Percentiles rank a stretch among this genome's conserved stretches.
Evolutionary conservation across 73 alveolate species (phyloP).

Genomic region (Tetrahymena elliotti): DNA sequence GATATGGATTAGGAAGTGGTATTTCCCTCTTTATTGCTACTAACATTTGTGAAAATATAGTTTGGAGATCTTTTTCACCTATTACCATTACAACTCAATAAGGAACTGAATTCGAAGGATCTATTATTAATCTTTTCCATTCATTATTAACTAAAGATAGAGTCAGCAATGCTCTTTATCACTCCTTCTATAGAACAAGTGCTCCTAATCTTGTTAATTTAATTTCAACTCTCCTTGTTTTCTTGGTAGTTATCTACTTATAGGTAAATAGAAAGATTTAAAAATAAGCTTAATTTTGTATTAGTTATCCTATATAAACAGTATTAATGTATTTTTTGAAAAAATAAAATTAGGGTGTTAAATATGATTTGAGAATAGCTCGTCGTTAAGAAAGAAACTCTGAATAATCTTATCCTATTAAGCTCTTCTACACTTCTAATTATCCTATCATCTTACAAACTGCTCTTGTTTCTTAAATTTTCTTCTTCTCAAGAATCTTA

Average conservation of each 20-base stretch:
- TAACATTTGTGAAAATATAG: conserved; percentile 97
- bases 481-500: conserved; percentile 97
- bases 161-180: conserved; percentile 74
- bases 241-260: conserved; percentile 96
- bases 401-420: conserved; percentile 95
- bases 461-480: conserved; percentile 97
- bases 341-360: conserved; percentile 55
- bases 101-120: conserved; percentile 99
- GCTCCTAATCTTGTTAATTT: conserved; percentile 96
- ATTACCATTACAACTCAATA: conserved; percentile 94
- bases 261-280: conserved; percentile 42
- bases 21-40: conserved; percentile 99
- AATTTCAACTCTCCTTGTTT: conserved; percentile 93
- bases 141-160: conserved; percentile 88
- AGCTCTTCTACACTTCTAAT: conserved; percentile 98
- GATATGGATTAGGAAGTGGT: conserved; percentile 99
- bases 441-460: conserved; percentile 99
- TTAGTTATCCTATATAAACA: neutral
- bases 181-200: conserved; percentile 91
- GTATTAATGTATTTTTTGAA: too few relatives aligned
- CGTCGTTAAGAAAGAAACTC: conserved; percentile 84
- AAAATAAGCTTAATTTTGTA: too few relatives aligned
- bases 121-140: conserved; percentile 96
- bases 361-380: conserved; percentile 79
- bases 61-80: conserved; percentile 99